Evolutionary conservation across 768 basidiomycete genomes (phyloP).

Genomic region (Lactarius akahatsu): DNA sequence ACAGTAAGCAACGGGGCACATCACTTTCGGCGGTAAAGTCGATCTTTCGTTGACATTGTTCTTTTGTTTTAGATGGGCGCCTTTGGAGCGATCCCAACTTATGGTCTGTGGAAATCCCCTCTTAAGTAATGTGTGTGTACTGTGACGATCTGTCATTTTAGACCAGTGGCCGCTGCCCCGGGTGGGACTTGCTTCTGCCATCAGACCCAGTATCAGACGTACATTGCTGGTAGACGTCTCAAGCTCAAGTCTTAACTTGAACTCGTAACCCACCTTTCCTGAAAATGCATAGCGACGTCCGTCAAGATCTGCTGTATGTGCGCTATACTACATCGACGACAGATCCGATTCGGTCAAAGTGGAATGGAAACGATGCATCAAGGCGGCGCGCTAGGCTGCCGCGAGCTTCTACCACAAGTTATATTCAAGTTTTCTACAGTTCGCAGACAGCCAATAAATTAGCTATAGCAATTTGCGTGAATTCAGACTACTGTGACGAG

Average conservation of each 20-base stretch:
- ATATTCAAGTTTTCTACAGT: too few species aligned
- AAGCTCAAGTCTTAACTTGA: too few species aligned
- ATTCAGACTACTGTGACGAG: neutral
- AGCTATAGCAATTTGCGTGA: too few species aligned
- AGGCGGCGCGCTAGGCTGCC: neutral
- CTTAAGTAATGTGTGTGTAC: neutral
- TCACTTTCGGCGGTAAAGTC: too few species aligned
- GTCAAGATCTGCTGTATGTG: neutral
- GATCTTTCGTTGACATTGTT: neutral
- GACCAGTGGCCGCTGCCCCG: neutral
- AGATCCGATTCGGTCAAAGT: neutral
- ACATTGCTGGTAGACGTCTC: too few species aligned
- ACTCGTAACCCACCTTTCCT: neutral
- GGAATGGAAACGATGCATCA: neutral
- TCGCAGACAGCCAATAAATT: too few species aligned
- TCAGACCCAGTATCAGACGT: neutral
- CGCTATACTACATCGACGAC: neutral
- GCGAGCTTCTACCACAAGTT: too few species aligned
- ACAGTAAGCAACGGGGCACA: too few species aligned
- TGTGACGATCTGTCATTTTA: neutral
- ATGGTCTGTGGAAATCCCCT: neutral
- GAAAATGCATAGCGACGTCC: neutral
- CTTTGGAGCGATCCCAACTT: neutral
- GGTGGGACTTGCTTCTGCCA: neutral
- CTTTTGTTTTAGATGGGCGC: neutral